phyloP scores from a whole-genome alignment of 192 early-diverging fungal species.

The Entomortierella lignicola region DNA sequence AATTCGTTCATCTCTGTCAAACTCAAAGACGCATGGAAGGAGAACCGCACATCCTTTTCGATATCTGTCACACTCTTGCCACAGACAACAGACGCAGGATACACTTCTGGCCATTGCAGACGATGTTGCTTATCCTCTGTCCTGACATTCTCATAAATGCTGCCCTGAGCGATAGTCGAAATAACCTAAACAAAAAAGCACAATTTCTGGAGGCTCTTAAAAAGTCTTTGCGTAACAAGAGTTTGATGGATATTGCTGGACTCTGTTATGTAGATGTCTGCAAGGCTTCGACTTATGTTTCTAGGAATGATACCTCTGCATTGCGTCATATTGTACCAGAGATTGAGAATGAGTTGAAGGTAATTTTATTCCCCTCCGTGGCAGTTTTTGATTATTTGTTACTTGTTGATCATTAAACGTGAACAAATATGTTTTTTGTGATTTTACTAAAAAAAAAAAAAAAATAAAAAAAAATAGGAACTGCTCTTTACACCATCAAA shows the following conservation, averaged over 20 bases:
- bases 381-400: neutral
- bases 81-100: slow-evolving; percentile 72
- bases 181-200: slow-evolving; percentile 55
- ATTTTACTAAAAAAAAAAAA: no score
- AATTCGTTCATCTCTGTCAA: slow-evolving; percentile 84
- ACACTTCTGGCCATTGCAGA: slow-evolving; percentile 89
- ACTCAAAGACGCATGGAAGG: slow-evolving; percentile 69
- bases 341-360: slow-evolving; percentile 82
- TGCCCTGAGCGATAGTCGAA: slow-evolving; percentile 55
- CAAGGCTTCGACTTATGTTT: slow-evolving; percentile 76
- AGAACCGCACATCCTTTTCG: slow-evolving; percentile 81
- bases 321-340: slow-evolving; percentile 74
- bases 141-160: slow-evolving; percentile 81
- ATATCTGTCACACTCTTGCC: slow-evolving; percentile 72
- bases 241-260: slow-evolving; percentile 73
- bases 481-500: slow-evolving; percentile 72
- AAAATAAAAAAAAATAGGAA: no score
- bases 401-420: neutral
- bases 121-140: slow-evolving; percentile 86
- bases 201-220: slow-evolving; percentile 65
- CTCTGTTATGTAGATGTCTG: slow-evolving; percentile 82
- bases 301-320: slow-evolving; percentile 69
- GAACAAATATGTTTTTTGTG: no score
- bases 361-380: slow-evolving; percentile 10
- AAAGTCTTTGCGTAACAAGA: slow-evolving; percentile 63